Evolutionary conservation across 2,329 filamentous ascomycete species (phyloP).

Genomic region (Microascus cirrosus): DNA sequence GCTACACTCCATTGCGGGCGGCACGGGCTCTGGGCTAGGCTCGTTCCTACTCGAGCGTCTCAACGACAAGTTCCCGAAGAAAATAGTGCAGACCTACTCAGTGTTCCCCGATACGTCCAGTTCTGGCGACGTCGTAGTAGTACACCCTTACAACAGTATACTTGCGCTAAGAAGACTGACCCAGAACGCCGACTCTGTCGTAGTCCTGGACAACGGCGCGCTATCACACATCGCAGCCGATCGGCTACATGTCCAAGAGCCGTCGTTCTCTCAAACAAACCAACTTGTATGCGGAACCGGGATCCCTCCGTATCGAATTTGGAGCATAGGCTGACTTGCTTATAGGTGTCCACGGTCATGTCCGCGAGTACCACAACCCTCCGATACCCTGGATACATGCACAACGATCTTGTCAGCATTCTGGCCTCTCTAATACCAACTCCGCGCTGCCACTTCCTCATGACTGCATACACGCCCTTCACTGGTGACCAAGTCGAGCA

Average conservation of each 20-base stretch:
- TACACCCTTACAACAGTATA: conserved; percentile 96
- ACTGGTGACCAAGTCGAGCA: conserved; percentile 93
- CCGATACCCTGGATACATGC: conserved; percentile 97
- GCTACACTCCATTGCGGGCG: conserved; percentile 93
- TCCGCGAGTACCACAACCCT: conserved; percentile 94
- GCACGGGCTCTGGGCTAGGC: conserved; percentile 90
- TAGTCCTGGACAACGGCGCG: conserved; percentile 93
- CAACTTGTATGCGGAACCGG: conserved; percentile 54
- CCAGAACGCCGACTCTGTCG: conserved; percentile 94
- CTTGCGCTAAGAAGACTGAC: conserved; percentile 83
- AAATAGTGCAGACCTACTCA: conserved; percentile 97
- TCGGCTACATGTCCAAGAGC: conserved; percentile 85
- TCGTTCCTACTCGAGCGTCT: conserved; percentile 90
- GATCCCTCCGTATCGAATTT: conserved; percentile 4
- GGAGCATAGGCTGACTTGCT: neutral
- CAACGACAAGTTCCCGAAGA: conserved; percentile 97
- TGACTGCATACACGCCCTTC: conserved; percentile 97
- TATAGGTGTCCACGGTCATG: conserved; percentile 86
- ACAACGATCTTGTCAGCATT: conserved; percentile 97
- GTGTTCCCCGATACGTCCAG: conserved; percentile 93
- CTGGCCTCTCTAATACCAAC: conserved; percentile 93
- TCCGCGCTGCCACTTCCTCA: conserved; percentile 92
- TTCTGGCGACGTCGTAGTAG: conserved; percentile 82
- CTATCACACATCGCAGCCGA: conserved; percentile 90
- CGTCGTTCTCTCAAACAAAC: conserved; percentile 95